phyloP scores from a whole-genome alignment of 2,329 filamentous ascomycete species.

The Exophiala sp. region DNA sequence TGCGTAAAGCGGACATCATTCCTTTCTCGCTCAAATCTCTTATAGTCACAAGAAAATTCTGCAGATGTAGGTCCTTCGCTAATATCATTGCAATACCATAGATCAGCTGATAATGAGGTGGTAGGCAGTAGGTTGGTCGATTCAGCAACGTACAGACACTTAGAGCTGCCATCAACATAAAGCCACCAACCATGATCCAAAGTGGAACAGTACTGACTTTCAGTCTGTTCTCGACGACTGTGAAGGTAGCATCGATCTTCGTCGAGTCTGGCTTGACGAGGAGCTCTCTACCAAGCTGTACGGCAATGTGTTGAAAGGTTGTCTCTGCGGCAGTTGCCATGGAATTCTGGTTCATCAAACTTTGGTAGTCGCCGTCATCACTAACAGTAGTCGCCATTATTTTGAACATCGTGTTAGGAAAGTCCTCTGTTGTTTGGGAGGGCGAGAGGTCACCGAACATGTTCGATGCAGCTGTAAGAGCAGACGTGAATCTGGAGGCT shows the following conservation, averaged over 20 bases:
- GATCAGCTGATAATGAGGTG: too few relatives aligned
- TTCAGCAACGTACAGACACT: too few relatives aligned
- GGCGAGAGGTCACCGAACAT: slow-evolving; percentile 20
- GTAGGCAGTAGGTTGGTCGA: too few relatives aligned
- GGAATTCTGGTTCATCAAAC: slow-evolving; percentile 6
- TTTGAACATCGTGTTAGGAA: slow-evolving; percentile 21
- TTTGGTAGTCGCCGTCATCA: slow-evolving; percentile 15
- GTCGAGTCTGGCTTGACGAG: too few relatives aligned
- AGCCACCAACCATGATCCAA: slow-evolving; percentile 13
- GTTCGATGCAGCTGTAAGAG: slow-evolving; percentile 2
- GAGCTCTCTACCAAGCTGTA: slow-evolving; percentile 11
- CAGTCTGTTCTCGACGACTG: slow-evolving; percentile 6
- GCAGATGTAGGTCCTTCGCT: too few relatives aligned
- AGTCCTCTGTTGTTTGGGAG: slow-evolving; percentile 5
- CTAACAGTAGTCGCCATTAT: slow-evolving; percentile 13
- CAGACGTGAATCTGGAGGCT: slow-evolving; percentile 1
- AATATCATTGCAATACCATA: too few relatives aligned
- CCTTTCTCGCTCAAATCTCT: too few relatives aligned
- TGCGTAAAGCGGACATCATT: too few relatives aligned
- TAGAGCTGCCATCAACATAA: too few relatives aligned
- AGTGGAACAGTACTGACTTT: slow-evolving; percentile 7
- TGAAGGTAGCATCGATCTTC: too few relatives aligned
- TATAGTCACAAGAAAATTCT: too few relatives aligned
- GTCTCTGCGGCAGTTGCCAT: slow-evolving; percentile 11
- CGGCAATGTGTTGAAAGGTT: slow-evolving; percentile 12